Evolutionary conservation across 768 basidiomycete genomes (phyloP).

Genomic region (Rubroboletus pulcherrimus): DNA sequence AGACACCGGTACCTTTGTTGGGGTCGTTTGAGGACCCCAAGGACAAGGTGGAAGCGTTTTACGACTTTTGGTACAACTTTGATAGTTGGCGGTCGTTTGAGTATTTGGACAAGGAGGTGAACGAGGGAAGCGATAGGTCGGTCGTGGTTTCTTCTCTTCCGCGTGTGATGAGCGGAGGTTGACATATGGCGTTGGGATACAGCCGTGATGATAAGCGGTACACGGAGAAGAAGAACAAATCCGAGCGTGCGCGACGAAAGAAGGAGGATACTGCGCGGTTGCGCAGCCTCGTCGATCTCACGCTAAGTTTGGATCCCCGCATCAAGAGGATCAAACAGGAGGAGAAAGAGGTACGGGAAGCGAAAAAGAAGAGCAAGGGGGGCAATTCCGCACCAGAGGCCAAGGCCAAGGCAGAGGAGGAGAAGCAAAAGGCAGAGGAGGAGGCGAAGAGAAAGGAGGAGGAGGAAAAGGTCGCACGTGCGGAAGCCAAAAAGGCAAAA

Average conservation of each 20-base stretch:
- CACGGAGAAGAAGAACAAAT: slow-evolving; percentile 99
- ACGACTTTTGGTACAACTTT: slow-evolving; percentile 99
- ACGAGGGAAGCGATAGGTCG: slow-evolving; percentile 93
- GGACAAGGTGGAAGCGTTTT: slow-evolving; percentile 85
- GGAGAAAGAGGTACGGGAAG: slow-evolving; percentile 91
- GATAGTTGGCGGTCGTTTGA: slow-evolving; percentile 98
- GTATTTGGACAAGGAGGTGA: slow-evolving; percentile 96
- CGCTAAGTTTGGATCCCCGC: slow-evolving; percentile 82
- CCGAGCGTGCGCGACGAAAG: slow-evolving; percentile 92
- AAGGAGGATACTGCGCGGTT: slow-evolving; percentile 95
- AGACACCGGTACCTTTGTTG: slow-evolving; percentile 77
- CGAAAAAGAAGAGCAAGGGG: slow-evolving; percentile 71
- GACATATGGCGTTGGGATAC: slow-evolving; percentile 7
- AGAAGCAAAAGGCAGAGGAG: slow-evolving; percentile 64
- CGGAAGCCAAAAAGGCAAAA: slow-evolving; percentile 81
- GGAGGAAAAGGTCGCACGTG: slow-evolving; percentile 70
- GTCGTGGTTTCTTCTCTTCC: slow-evolving; percentile 24
- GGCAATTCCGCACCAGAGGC: slow-evolving; percentile 41
- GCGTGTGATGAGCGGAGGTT: slow-evolving; percentile 4
- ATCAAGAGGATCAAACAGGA: slow-evolving; percentile 97
- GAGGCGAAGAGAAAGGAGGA: slow-evolving; percentile 79
- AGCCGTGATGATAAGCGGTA: slow-evolving; percentile 99
- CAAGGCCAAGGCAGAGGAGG: slow-evolving; percentile 50
- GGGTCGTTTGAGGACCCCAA: slow-evolving; percentile 71
- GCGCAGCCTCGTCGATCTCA: slow-evolving; percentile 80